phyloP scores from a whole-genome alignment of 1,139 yeast species.

The Kurtzmaniella natalensis region DNA sequence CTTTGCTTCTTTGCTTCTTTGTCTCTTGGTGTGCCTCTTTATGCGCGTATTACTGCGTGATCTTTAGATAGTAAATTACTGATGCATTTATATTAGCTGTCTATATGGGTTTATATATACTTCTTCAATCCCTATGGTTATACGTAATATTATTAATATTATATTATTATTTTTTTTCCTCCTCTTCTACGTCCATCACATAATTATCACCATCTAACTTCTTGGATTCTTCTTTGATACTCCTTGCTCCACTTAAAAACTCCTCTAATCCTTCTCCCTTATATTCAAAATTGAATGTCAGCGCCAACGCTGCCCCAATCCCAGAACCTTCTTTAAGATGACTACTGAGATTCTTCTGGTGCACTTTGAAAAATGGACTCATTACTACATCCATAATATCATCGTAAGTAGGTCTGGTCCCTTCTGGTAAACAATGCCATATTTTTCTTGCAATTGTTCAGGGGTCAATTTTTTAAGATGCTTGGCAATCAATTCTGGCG shows the following conservation, averaged over 20 bases:
- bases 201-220: too few relatives aligned
- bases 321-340: slow-evolving; percentile 40
- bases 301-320: slow-evolving; percentile 51
- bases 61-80: too few relatives aligned
- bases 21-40: too few relatives aligned
- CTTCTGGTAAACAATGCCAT: slow-evolving; percentile 41
- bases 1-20: too few relatives aligned
- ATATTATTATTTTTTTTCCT: too few relatives aligned
- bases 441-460: slow-evolving; percentile 33
- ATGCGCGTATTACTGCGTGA: too few relatives aligned
- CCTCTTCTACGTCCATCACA: too few relatives aligned
- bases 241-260: slow-evolving; percentile 50
- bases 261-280: slow-evolving; percentile 57
- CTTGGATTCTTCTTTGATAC: too few relatives aligned
- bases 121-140: too few relatives aligned
- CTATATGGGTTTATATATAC: too few relatives aligned
- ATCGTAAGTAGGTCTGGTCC: slow-evolving; percentile 25
- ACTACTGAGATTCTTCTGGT: slow-evolving; percentile 39
- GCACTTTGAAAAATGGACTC: slow-evolving; percentile 52
- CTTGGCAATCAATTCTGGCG: slow-evolving; percentile 30
- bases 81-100: too few relatives aligned
- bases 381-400: slow-evolving; percentile 44
- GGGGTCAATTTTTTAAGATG: slow-evolving; percentile 36
- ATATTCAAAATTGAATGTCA: slow-evolving; percentile 48
- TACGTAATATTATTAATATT: too few relatives aligned